A percentile compares a stretch with the other conserved stretches of the same genome.
Conservation (phyloP, 306 rosid species). For the Vicia faba region DNA sequence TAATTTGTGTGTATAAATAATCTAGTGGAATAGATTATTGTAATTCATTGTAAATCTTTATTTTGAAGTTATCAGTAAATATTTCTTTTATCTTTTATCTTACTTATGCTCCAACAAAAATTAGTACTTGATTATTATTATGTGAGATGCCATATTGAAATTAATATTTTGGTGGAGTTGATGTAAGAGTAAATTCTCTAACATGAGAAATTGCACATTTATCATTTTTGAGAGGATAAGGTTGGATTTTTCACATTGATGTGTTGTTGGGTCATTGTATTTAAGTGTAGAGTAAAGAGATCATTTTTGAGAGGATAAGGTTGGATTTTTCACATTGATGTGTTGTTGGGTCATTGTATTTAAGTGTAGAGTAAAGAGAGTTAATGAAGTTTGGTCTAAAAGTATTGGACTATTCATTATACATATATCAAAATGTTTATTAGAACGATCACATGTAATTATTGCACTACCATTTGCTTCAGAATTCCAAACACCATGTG, state of each 20-base stretch:
- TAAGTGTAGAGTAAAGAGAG: conserved; percentile 36
- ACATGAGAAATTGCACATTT: conserved; percentile 34
- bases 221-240: conserved; percentile 56
- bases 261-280: neutral
- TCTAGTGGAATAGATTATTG: no score
- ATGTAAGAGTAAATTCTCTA: conserved; percentile 41
- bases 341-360: neutral
- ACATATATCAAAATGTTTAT: conserved; percentile 45
- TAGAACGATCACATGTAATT: conserved; percentile 48
- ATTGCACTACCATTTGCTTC: neutral
- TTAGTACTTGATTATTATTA: no score
- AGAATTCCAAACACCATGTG: neutral
- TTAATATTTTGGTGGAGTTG: conserved; percentile 38
- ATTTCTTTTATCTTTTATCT: no score
- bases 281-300: conserved; percentile 32
- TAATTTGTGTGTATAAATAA: no score
- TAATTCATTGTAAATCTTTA: no score
- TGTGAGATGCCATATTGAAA: conserved; percentile 37
- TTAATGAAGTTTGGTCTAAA: conserved; percentile 36
- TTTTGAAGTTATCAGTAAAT: no score
- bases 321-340: conserved; percentile 10
- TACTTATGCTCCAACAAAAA: no score
- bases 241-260: conserved; percentile 30
- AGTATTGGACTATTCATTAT: conserved; percentile 40
- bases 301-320: conserved; percentile 60